phyloP scores from a whole-genome alignment of 257 asterid species.

The Catharanthus roseus region DNA sequence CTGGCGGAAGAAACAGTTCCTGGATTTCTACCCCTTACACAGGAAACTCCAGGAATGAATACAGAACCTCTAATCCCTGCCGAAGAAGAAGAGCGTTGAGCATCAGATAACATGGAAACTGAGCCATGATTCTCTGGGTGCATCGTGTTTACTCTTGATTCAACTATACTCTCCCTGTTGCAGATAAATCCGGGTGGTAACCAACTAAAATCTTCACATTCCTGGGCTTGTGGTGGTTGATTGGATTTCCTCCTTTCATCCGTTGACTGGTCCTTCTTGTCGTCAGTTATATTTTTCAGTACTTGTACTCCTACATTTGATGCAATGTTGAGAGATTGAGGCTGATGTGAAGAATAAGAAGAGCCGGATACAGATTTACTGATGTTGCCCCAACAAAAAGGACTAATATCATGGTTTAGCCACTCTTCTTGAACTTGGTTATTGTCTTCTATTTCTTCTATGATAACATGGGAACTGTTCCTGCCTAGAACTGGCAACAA shows the following conservation, averaged over 20 bases:
- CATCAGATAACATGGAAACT: not conserved
- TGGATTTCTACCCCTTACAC: not conserved
- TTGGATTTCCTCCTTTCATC: not conserved
- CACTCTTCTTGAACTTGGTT: conserved; percentile 6
- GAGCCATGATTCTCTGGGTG: not conserved
- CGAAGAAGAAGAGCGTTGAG: conserved; percentile 2
- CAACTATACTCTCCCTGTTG: not conserved
- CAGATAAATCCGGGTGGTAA: conserved; percentile 10
- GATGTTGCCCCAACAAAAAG: not conserved
- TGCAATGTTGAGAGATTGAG: not conserved
- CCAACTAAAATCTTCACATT: conserved; percentile 12
- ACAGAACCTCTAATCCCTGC: not conserved
- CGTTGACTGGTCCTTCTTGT: not conserved
- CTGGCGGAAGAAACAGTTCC: not conserved
- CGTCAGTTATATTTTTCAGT: not conserved
- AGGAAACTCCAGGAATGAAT: conserved; percentile 7
- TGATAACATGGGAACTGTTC: conserved; percentile 18
- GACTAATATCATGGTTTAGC: conserved; percentile 8
- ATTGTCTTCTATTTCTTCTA: conserved; percentile 26
- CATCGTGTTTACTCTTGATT: not conserved
- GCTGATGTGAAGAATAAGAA: conserved; percentile 2
- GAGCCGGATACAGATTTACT: not conserved
- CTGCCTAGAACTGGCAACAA: conserved; percentile 12
- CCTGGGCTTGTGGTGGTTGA: not conserved
- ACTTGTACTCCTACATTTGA: not conserved